A percentile compares a stretch with the other conserved stretches of the same genome.
Conservation (phyloP, 129 eudicot genomes). For the Lonicera japonica region DNA sequence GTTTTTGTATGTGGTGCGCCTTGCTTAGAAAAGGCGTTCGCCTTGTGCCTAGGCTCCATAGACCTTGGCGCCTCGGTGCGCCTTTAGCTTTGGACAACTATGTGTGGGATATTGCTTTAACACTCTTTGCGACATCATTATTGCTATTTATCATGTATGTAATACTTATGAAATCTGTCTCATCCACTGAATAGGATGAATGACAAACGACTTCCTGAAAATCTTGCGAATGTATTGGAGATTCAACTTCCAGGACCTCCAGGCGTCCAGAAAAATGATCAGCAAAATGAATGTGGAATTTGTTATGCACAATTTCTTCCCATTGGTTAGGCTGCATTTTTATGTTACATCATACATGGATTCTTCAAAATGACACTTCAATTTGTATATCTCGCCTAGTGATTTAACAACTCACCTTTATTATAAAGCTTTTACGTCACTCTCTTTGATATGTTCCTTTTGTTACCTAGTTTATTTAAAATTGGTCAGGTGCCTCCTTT, state of each 20-base stretch:
- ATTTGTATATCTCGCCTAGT: too few species aligned
- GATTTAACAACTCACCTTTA: too few species aligned
- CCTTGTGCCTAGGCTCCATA: too few species aligned
- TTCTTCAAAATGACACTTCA: background rate
- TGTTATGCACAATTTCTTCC: conserved; percentile 79
- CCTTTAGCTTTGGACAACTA: too few species aligned
- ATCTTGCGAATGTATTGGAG: conserved; percentile 51
- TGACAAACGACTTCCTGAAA: conserved; percentile 49
- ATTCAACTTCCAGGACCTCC: conserved; percentile 51
- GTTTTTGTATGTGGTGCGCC: too few species aligned
- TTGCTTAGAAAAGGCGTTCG: too few species aligned
- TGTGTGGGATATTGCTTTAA: too few species aligned
- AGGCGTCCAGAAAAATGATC: conserved; percentile 33
- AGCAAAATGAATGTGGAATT: conserved; percentile 73
- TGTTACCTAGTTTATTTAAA: background rate
- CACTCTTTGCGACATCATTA: background rate
- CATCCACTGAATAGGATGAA: conserved; percentile 39
- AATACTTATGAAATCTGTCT: background rate
- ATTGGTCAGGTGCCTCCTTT: background rate
- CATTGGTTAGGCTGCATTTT: conserved; percentile 33
- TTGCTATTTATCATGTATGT: background rate
- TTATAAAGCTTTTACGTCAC: background rate
- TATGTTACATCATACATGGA: background rate
- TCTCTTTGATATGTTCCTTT: background rate
- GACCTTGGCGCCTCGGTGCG: too few species aligned